These are phyloP conservation scores for Cyclotella atomus DNA, from an alignment of 108 stramenopile genomes.

Conservation along the genomic window DNA sequence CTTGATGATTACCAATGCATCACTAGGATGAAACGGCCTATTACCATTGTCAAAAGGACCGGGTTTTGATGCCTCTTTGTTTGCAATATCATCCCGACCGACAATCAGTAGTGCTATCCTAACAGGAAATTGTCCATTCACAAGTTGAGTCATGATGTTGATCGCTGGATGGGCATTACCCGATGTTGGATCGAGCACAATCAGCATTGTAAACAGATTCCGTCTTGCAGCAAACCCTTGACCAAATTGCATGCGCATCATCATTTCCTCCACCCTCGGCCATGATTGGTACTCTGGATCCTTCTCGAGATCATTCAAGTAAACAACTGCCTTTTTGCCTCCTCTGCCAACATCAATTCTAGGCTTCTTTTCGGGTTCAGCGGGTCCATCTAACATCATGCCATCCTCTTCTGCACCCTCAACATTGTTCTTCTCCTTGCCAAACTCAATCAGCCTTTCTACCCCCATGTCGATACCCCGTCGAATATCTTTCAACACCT, in stretches of 20 bases:
- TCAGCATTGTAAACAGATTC: slow-evolving; percentile 80
- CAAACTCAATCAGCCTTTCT: slow-evolving; percentile 34
- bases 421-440: slow-evolving; percentile 9
- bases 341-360: slow-evolving; percentile 86
- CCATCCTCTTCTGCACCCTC: slow-evolving; percentile 7
- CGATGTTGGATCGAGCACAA: slow-evolving; percentile 65
- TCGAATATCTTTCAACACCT: slow-evolving; percentile 52
- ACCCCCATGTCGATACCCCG: slow-evolving; percentile 66
- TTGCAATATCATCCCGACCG: slow-evolving; percentile 50
- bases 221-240: slow-evolving; percentile 72
- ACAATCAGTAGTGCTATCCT: slow-evolving; percentile 76
- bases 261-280: slow-evolving; percentile 69
- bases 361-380: slow-evolving; percentile 27
- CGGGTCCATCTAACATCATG: slow-evolving; percentile 20
- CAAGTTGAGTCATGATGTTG: slow-evolving; percentile 51
- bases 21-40: slow-evolving; percentile 36
- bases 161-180: slow-evolving; percentile 43
- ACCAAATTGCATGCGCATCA: slow-evolving; percentile 78
- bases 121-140: slow-evolving; percentile 63
- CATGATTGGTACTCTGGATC: slow-evolving; percentile 65
- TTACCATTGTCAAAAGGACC: slow-evolving; percentile 24
- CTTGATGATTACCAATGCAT: slow-evolving; percentile 30
- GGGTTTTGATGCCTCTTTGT: slow-evolving; percentile 21
- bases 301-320: slow-evolving; percentile 86
- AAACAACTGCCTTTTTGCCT: slow-evolving; percentile 67